Base-by-base conservation (phyloP, 2,329 filamentous ascomycete species). In the Bipolaris cookei region DNA sequence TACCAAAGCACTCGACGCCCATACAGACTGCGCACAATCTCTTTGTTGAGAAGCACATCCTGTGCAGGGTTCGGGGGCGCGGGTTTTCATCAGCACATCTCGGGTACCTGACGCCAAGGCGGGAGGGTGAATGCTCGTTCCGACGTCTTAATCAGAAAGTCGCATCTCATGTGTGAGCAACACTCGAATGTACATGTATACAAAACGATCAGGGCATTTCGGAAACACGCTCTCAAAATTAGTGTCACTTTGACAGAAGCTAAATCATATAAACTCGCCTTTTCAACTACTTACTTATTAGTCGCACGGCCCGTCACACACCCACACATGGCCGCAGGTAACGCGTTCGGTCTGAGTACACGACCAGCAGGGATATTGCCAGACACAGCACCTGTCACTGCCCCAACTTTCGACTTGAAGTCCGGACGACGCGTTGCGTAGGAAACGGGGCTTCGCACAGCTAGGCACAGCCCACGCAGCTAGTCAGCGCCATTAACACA, bases 61-160 rank as follows among this genome's bases (percentile, higher is more conserved):
- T 30, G n/a, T 7, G 42, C 42, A 41, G 25, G 25, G 18, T 25
- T 44, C 42, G 42, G 42, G 42, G n/a, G 25, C 13, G 4, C 42
- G n/a, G 42, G 16, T 13, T 30, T 6, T 44, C 25, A 25, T 44
- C 42, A 45, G 28, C 42, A 14, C 14, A 14, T 45, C 42, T 32
- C 42, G 42, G 28, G 42, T 45, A 45, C 42, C 42, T 45, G 42
- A 45, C 25, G 16, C 42, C 42, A 45, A 18, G 42, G 42, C 16
- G 42, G 23, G 23, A 2, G 42, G 28, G 10, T 20, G 32, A 34
- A 45, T 13, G 25, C 16, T 45, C n/a, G n/a, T 20, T 30, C 1
- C 1, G 39, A 25, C 14, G 23, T 42, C 13, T n/a, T 14, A n/a
- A 25, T 42, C 28, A 42, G 8, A 25, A 25, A 21, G 11, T 42